Evolutionary conservation across 2,329 filamentous ascomycete genomes (phyloP).

Genomic region (Biscogniauxia mediterranea): DNA sequence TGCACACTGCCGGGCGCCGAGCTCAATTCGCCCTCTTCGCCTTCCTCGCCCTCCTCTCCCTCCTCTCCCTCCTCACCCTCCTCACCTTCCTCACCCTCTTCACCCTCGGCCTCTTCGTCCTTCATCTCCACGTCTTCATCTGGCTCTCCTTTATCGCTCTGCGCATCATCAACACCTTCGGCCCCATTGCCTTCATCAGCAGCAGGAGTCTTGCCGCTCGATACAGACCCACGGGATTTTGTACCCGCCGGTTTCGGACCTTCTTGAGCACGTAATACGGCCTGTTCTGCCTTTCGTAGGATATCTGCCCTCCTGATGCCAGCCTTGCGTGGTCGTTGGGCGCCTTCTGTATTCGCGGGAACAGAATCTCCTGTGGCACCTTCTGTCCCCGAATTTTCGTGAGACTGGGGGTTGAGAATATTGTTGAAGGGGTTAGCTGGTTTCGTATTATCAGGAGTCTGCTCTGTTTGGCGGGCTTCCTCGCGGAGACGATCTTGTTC

Average conservation of each 20-base stretch:
- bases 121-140: conserved; percentile 7
- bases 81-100: conserved; percentile 24
- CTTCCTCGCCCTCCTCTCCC: conserved; percentile 39
- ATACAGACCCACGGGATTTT: conserved; percentile 53
- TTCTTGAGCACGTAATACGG: conserved; percentile 50
- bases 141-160: conserved; percentile 33
- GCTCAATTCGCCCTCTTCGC: conserved; percentile 34
- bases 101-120: conserved; percentile 30
- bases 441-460: conserved; percentile 36
- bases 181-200: conserved; percentile 29
- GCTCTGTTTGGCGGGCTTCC: conserved; percentile 31
- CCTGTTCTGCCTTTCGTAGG: conserved; percentile 60
- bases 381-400: conserved; percentile 37
- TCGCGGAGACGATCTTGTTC: conserved; percentile 38
- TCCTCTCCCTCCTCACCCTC: conserved; percentile 44
- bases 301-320: conserved; percentile 57
- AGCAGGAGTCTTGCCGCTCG: conserved; percentile 47
- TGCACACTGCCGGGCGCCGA: conserved; percentile 60
- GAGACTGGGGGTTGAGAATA: conserved; percentile 43
- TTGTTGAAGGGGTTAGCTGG: conserved; percentile 38
- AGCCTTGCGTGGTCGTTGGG: conserved; percentile 40
- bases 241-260: conserved; percentile 41
- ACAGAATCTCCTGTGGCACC: conserved; percentile 32
- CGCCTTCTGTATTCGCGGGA: conserved; percentile 37
- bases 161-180: conserved; percentile 35